These are phyloP conservation scores for Berberis vulgaris DNA, from an alignment of 164 flowering plant species.

Conservation along the genomic window DNA sequence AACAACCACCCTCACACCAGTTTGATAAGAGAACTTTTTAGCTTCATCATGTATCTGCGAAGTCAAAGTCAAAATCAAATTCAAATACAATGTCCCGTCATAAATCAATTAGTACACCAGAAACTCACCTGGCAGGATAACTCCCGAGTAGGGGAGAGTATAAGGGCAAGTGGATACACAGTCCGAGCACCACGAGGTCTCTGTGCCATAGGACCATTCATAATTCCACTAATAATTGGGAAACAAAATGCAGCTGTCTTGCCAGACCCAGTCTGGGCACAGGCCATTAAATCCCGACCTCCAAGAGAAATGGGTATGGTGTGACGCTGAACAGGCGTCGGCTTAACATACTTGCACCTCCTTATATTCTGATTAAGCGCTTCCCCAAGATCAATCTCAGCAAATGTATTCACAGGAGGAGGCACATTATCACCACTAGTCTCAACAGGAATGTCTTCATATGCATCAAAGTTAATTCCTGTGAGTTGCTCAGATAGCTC, in stretches of 20 bases:
- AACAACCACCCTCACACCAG: conserved; percentile 74
- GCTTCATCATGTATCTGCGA: conserved; percentile 80
- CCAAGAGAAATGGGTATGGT: conserved; percentile 63
- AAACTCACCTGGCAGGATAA: conserved; percentile 54
- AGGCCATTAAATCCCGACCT: conserved; percentile 80
- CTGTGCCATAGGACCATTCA: conserved; percentile 41
- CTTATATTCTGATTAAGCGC: conserved; percentile 51
- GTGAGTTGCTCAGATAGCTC: conserved; percentile 27
- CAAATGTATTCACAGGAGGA: conserved; percentile 66
- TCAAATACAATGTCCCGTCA: too few relatives aligned
- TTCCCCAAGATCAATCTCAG: conserved; percentile 68
- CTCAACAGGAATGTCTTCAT: conserved; percentile 79
- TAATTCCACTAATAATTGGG: conserved; percentile 70
- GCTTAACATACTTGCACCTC: conserved; percentile 76
- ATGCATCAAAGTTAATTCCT: conserved; percentile 73
- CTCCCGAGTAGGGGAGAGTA: conserved; percentile 78
- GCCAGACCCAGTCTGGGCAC: conserved; percentile 87
- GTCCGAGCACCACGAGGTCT: conserved; percentile 50
- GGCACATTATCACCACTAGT: conserved; percentile 68
- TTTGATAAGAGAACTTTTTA: conserved; percentile 63
- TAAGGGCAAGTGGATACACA: conserved; percentile 65
- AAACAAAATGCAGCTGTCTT: conserved; percentile 84
- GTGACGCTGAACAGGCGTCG: conserved; percentile 78
- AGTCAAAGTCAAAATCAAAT: not conserved
- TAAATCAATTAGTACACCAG: too few relatives aligned